Conservation (phyloP, 2,329 filamentous ascomycete species). For the Fusarium sp. region DNA sequence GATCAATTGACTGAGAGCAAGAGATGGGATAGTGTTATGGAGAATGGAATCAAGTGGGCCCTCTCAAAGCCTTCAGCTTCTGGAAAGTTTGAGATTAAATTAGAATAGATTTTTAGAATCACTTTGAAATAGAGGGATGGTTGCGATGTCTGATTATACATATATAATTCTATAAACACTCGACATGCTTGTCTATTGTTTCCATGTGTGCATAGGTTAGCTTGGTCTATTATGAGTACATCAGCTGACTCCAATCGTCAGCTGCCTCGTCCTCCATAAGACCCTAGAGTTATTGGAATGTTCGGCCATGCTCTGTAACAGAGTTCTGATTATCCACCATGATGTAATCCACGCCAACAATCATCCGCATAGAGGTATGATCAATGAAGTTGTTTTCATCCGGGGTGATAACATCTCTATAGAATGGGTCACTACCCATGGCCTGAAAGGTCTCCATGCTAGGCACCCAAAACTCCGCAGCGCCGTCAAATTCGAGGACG, state of each 20-base stretch:
- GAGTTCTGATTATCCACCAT: slow-evolving; percentile 20
- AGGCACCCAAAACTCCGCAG: slow-evolving; percentile 9
- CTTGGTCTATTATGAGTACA: too few relatives aligned
- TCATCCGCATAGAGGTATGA: slow-evolving; percentile 1
- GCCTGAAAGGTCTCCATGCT: slow-evolving; percentile 6
- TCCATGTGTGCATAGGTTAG: too few relatives aligned
- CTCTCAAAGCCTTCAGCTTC: slow-evolving; percentile 51
- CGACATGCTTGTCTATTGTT: background rate
- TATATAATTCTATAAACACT: background rate
- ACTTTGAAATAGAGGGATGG: too few relatives aligned
- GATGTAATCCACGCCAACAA: slow-evolving; percentile 18
- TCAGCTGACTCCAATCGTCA: too few relatives aligned
- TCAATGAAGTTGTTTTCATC: slow-evolving; percentile 18
- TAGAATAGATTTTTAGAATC: background rate
- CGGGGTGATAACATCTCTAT: background rate
- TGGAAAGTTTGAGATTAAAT: slow-evolving; percentile 42
- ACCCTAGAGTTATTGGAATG: background rate
- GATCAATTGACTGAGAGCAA: slow-evolving; percentile 52
- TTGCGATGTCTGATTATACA: too few relatives aligned
- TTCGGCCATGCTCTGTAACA: background rate
- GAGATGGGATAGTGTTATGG: slow-evolving; percentile 59
- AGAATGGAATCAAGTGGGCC: slow-evolving; percentile 59
- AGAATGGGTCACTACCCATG: slow-evolving; percentile 3
- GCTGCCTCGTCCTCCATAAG: background rate
- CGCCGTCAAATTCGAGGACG: slow-evolving; percentile 10